These are phyloP conservation scores for Panaeolus papilionaceus DNA, from an alignment of 768 basidiomycete species.

Conservation along the genomic window DNA sequence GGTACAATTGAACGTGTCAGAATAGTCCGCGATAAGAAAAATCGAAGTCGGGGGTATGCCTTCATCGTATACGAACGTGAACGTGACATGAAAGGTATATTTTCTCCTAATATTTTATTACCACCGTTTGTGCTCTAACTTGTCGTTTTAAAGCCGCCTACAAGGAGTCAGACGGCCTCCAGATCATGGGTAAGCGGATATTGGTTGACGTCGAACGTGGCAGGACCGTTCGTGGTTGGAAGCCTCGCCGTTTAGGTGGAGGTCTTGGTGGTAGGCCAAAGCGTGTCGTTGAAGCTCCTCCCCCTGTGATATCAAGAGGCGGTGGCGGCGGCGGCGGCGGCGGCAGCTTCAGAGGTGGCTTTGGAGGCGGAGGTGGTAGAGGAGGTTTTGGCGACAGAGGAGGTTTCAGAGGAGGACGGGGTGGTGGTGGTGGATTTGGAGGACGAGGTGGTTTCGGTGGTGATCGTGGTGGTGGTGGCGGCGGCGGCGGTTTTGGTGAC, in stretches of 20 bases:
- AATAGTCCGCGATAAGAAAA: constrained; percentile 91
- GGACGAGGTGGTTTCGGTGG: constrained; percentile 49
- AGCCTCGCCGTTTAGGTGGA: constrained; percentile 95
- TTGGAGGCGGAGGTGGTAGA: constrained; percentile 46
- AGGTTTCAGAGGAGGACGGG: constrained; percentile 48
- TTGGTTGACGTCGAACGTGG: constrained; percentile 98
- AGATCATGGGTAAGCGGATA: constrained; percentile 95
- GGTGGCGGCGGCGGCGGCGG: constrained; percentile 49
- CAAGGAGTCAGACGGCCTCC: constrained; percentile 97
- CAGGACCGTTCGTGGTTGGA: constrained; percentile 98
- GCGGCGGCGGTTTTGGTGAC: constrained; percentile 45
- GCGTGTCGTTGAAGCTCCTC: constrained; percentile 50
- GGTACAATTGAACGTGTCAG: constrained; percentile 94
- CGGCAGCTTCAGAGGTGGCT: constrained; percentile 52
- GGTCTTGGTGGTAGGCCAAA: constrained; percentile 99
- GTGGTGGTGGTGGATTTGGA: constrained; percentile 51
- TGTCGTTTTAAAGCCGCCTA: constrained; percentile 72
- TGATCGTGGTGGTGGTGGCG: constrained; percentile 52
- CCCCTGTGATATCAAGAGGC: constrained; percentile 50
- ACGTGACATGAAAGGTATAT: constrained; percentile 97
- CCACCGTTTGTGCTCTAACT: constrained; percentile 24
- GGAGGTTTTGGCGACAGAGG: constrained; percentile 54
- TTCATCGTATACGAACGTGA: constrained; percentile 98
- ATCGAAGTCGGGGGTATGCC: constrained; percentile 89
- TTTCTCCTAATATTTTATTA: constrained; percentile 20